Evolutionary conservation across 2,329 filamentous ascomycete genomes (phyloP).

Genomic region (Aureobasidium sp.): DNA sequence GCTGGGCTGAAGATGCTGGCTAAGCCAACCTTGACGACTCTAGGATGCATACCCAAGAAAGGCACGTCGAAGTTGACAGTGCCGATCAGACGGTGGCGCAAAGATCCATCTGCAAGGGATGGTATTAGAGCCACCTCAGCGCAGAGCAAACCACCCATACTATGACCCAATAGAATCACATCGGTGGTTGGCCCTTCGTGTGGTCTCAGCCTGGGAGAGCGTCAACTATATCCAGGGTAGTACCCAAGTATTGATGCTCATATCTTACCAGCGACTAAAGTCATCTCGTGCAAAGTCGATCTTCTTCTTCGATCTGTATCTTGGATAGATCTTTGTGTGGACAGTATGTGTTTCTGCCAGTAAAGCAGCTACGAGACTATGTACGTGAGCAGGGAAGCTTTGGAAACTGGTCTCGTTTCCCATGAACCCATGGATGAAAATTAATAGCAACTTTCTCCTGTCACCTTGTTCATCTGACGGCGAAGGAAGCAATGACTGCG

Average conservation of each 20-base stretch:
- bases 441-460: conserved; percentile 56
- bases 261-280: conserved; percentile 63
- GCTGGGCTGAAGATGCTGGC: conserved; percentile 61
- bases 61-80: conserved; percentile 78
- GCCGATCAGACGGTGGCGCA: conserved; percentile 70
- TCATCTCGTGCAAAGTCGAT: conserved; percentile 69
- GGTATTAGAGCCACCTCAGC: conserved; percentile 66
- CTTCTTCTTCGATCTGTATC: conserved; percentile 66
- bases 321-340: conserved; percentile 78
- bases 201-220: conserved; percentile 53
- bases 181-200: conserved; percentile 69
- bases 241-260: not conserved
- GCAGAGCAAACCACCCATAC: conserved; percentile 77
- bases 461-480: conserved; percentile 26
- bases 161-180: conserved; percentile 76
- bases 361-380: conserved; percentile 59
- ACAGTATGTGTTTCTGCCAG: conserved; percentile 68
- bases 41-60: conserved; percentile 80
- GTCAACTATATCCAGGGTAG: not conserved
- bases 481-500: conserved; percentile 36
- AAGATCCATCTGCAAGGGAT: conserved; percentile 30
- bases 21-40: conserved; percentile 74
- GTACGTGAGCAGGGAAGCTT: conserved; percentile 80
- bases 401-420: conserved; percentile 81
- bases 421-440: conserved; percentile 89